These are phyloP conservation scores for Penicillium sp. DNA, from an alignment of 2,329 filamentous ascomycete genomes.

Conservation along the genomic window DNA sequence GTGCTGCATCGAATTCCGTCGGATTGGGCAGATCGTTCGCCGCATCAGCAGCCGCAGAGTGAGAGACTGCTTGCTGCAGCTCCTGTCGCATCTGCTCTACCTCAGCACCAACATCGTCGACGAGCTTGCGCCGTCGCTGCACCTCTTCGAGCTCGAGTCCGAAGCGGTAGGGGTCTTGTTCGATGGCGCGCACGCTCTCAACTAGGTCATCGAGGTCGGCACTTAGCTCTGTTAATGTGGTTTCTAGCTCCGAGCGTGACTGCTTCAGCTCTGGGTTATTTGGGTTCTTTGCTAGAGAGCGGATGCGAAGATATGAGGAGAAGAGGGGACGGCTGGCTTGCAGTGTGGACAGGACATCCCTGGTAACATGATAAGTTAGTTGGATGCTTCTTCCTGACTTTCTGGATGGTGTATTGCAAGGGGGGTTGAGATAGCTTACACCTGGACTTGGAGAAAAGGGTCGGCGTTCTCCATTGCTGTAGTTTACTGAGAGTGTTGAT, in stretches of 20 bases:
- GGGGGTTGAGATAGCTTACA: slow-evolving; percentile 31
- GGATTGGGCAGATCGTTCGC: slow-evolving; percentile 58
- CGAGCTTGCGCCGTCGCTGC: slow-evolving; percentile 73
- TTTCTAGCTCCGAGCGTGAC: slow-evolving; percentile 72
- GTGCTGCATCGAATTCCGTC: slow-evolving; percentile 54
- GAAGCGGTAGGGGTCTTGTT: slow-evolving; percentile 82
- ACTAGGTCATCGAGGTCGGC: slow-evolving; percentile 88
- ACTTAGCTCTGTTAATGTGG: slow-evolving; percentile 71
- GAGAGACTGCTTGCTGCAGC: slow-evolving; percentile 61
- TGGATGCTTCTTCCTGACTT: not conserved
- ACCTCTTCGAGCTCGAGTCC: slow-evolving; percentile 84
- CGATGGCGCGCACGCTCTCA: slow-evolving; percentile 82
- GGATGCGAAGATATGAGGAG: slow-evolving; percentile 92
- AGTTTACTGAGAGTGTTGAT: slow-evolving; percentile 7
- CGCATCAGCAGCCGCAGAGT: slow-evolving; percentile 33
- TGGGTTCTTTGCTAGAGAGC: slow-evolving; percentile 72
- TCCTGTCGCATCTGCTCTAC: slow-evolving; percentile 87
- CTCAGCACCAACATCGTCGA: slow-evolving; percentile 86
- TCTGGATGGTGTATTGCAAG: not conserved
- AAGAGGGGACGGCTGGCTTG: slow-evolving; percentile 81
- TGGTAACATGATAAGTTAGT: slow-evolving; percentile 40
- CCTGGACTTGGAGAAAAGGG: slow-evolving; percentile 52
- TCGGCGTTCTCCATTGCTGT: slow-evolving; percentile 40
- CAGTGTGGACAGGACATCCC: slow-evolving; percentile 85
- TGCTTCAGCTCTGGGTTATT: slow-evolving; percentile 70